Conservation (phyloP, 139 green algal species). For the Micromonas pusilla region DNA sequence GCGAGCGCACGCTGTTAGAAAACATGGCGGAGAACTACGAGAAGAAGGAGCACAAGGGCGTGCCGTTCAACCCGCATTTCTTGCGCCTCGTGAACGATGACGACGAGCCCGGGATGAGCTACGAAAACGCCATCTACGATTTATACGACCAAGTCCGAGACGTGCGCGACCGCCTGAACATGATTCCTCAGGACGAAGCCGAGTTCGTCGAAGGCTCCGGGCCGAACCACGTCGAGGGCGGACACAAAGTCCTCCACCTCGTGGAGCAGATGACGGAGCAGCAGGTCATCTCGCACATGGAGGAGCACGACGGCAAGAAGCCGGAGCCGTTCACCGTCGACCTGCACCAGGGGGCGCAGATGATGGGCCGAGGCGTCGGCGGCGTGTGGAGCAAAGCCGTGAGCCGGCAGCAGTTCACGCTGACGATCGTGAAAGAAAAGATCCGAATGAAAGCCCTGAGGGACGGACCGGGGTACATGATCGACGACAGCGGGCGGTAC, state of each 20-base stretch:
- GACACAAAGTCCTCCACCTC: not conserved
- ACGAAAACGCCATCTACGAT: not conserved
- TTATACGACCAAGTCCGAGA: not conserved
- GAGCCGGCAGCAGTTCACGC: not conserved
- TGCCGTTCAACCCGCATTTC: constrained; percentile 10
- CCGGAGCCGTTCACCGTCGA: not conserved
- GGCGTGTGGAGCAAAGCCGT: not conserved
- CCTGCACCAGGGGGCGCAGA: constrained; percentile 1
- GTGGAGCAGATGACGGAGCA: not conserved
- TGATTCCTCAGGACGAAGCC: constrained; percentile 9
- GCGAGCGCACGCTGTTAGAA: constrained; percentile 2
- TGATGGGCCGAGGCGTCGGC: constrained; percentile 4
- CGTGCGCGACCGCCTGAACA: not conserved
- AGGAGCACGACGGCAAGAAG: constrained; percentile 5
- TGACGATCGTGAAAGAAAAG: constrained; percentile 5
- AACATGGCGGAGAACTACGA: not conserved
- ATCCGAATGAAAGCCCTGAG: constrained; percentile 3
- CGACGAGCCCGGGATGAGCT: not conserved
- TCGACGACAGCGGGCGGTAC: not conserved
- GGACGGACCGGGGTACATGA: constrained; percentile 10
- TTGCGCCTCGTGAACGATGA: not conserved
- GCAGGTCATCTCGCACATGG: not conserved
- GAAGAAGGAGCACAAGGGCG: not conserved
- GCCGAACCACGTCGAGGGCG: not conserved
- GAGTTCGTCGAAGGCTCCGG: not conserved